Evolutionary conservation across 208 protist genomes (phyloP).

Genomic region (Leishmania amazonensis): DNA sequence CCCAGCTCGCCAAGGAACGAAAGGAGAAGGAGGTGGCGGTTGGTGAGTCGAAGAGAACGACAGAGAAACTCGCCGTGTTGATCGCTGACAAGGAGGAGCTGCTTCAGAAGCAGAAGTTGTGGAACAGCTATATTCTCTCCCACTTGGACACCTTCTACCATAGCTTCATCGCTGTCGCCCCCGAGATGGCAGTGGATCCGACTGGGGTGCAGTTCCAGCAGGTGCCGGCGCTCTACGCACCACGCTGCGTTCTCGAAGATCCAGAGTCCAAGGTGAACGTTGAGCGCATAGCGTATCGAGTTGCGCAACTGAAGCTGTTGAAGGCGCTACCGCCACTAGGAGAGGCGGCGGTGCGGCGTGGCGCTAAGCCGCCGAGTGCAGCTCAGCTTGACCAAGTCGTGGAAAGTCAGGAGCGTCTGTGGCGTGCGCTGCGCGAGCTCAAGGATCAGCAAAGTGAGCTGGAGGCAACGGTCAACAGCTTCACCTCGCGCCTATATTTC

Average conservation of each 20-base stretch:
- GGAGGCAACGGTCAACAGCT: conserved; percentile 36
- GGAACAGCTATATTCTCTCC: conserved; percentile 74
- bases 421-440: conserved; percentile 62
- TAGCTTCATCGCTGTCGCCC: conserved; percentile 43
- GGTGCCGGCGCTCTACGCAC: conserved; percentile 66
- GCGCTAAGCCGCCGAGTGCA: conserved; percentile 2
- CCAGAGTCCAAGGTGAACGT: conserved; percentile 65
- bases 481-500: conserved; percentile 70
- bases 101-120: conserved; percentile 67
- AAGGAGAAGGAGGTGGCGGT: conserved; percentile 45
- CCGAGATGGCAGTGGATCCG: conserved; percentile 52
- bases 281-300: conserved; percentile 73
- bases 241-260: conserved; percentile 67
- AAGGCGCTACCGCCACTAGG: conserved; percentile 19
- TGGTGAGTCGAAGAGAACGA: conserved; percentile 46
- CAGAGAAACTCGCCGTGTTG: conserved; percentile 52
- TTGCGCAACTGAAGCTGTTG: conserved; percentile 64
- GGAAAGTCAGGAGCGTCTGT: conserved; percentile 67
- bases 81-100: conserved; percentile 63
- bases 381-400: conserved; percentile 34
- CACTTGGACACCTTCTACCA: conserved; percentile 68
- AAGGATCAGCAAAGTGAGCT: conserved; percentile 50
- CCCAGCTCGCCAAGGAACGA: conserved; percentile 44
- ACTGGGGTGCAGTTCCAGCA: conserved; percentile 59
- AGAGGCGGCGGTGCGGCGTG: background rate